phyloP scores from a whole-genome alignment of 2,329 filamentous ascomycete species.

The Talaromyces funiculosus region DNA sequence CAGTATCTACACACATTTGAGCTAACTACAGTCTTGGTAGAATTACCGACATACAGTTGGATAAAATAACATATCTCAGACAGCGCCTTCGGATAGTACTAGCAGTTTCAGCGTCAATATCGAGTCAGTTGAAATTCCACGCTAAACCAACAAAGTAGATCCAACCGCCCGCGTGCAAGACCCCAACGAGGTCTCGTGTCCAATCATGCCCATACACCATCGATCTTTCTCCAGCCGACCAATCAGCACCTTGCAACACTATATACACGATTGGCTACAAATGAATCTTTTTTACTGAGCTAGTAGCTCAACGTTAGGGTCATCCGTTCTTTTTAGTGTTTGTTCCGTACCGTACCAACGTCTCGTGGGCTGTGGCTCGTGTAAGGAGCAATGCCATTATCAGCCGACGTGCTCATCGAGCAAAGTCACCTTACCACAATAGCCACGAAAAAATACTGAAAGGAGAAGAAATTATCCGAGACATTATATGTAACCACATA shows the following conservation, averaged over 20 bases:
- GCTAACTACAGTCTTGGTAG: not conserved
- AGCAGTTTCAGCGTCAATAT: not conserved
- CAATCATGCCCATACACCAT: conserved; percentile 5
- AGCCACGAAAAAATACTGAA: not conserved
- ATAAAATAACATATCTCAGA: not conserved
- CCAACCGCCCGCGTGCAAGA: not conserved
- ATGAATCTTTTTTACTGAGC: not conserved
- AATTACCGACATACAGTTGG: not conserved
- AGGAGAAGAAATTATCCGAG: not conserved
- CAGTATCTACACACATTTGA: not conserved
- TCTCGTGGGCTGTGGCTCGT: not conserved
- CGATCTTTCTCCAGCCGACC: not conserved
- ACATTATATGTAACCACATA: not conserved
- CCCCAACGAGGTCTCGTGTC: conserved; percentile 5
- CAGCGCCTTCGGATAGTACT: not conserved
- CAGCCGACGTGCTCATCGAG: not conserved
- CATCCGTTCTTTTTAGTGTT: not conserved
- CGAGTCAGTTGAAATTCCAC: not conserved
- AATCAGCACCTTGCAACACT: not conserved
- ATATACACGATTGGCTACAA: conserved; percentile 1
- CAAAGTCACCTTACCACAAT: not conserved
- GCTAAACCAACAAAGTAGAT: not conserved
- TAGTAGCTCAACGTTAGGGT: not conserved
- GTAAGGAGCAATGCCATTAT: not conserved
- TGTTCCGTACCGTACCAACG: not conserved